Evolutionary conservation across 169 alveolate genomes (phyloP).

Genomic region (Babesia ovis): DNA sequence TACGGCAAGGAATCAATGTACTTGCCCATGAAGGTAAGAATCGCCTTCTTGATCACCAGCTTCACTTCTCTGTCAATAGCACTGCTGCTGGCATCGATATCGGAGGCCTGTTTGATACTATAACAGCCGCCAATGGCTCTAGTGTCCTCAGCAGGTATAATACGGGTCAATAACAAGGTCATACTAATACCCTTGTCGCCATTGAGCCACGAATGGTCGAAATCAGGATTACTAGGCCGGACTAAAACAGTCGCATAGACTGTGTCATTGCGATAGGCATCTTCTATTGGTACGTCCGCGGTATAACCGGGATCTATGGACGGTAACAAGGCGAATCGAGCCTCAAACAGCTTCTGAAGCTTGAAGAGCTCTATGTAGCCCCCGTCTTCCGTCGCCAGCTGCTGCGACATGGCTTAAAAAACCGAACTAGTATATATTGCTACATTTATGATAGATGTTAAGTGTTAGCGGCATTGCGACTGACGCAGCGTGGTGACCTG

Average conservation of each 20-base stretch:
- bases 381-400: slow-evolving; percentile 20
- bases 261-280: slow-evolving; percentile 19
- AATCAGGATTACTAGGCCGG: slow-evolving; percentile 62
- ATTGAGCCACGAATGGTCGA: slow-evolving; percentile 21
- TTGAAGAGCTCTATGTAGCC: slow-evolving; percentile 59
- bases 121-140: slow-evolving; percentile 5
- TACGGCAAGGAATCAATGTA: slow-evolving; percentile 13
- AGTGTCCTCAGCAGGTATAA: not conserved
- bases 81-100: slow-evolving; percentile 23
- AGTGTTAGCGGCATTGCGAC: too few relatives aligned
- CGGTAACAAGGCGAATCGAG: slow-evolving; percentile 6
- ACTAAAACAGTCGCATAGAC: not conserved
- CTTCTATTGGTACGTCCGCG: slow-evolving; percentile 11
- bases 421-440: too few relatives aligned
- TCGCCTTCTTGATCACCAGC: slow-evolving; percentile 50
- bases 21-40: slow-evolving; percentile 35
- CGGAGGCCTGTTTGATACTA: slow-evolving; percentile 13
- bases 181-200: slow-evolving; percentile 19
- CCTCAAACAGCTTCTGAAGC: slow-evolving; percentile 55
- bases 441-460: too few relatives aligned
- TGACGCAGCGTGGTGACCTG: too few relatives aligned
- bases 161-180: slow-evolving; percentile 14
- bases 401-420: slow-evolving; percentile 3
- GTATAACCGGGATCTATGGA: not conserved
- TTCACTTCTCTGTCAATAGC: slow-evolving; percentile 25